These are phyloP conservation scores for Ustilago vetiveriae DNA, from an alignment of 1,284 basidiomycete genomes.

Conservation along the genomic window DNA sequence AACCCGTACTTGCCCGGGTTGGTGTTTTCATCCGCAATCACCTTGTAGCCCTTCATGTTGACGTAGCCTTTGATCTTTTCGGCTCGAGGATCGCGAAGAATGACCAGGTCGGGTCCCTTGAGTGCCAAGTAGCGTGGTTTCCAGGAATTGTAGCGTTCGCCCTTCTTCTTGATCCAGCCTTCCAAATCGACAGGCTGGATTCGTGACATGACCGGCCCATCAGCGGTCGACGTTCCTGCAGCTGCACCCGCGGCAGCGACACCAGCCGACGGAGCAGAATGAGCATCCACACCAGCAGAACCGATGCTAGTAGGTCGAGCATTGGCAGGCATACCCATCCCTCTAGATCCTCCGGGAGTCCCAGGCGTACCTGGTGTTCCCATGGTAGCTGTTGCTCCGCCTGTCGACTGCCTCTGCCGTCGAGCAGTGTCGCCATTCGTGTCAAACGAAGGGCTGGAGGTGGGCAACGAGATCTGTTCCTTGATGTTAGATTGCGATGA, in stretches of 20 bases:
- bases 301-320: slow-evolving; percentile 29
- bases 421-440: slow-evolving; percentile 52
- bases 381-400: slow-evolving; percentile 6
- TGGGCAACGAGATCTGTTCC: slow-evolving; percentile 65
- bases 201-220: slow-evolving; percentile 58
- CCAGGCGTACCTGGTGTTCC: slow-evolving; percentile 6
- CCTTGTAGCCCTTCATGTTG: slow-evolving; percentile 89
- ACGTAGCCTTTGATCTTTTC: slow-evolving; percentile 90
- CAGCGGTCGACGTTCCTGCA: slow-evolving; percentile 2
- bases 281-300: slow-evolving; percentile 27
- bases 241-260: slow-evolving; percentile 46
- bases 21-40: slow-evolving; percentile 89
- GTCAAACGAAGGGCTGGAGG: slow-evolving; percentile 58
- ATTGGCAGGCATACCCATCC: slow-evolving; percentile 21
- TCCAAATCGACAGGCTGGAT: slow-evolving; percentile 64
- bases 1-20: slow-evolving; percentile 95
- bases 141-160: slow-evolving; percentile 92
- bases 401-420: slow-evolving; percentile 40
- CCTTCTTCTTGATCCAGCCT: slow-evolving; percentile 94
- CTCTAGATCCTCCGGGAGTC: no score
- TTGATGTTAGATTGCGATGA: slow-evolving; percentile 48
- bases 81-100: slow-evolving; percentile 59
- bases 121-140: slow-evolving; percentile 92
- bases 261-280: slow-evolving; percentile 39
- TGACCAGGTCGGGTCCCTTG: slow-evolving; percentile 76